A percentile compares a stretch with the other conserved stretches of the same genome.
phyloP scores from a whole-genome alignment of 2,329 filamentous ascomycete genomes.

The Chaetomium sp. region DNA sequence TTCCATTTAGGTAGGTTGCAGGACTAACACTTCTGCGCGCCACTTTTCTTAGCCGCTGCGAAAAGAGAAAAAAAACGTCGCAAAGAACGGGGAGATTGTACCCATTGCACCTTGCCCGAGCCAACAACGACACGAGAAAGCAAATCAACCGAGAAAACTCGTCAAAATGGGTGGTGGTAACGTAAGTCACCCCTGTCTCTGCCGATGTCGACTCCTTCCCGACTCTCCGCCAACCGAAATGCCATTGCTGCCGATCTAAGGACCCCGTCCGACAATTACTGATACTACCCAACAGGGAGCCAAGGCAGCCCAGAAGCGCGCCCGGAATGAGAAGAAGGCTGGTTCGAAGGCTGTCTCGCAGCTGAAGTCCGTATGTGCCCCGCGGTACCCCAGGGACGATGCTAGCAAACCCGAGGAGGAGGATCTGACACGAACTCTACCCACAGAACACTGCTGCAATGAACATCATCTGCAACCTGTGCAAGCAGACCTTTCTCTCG shows the following conservation, averaged over 20 bases:
- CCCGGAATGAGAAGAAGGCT: conserved; percentile 67
- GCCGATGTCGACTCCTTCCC: conserved; percentile 4
- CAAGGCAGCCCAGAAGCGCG: conserved; percentile 64
- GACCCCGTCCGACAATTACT: conserved; percentile 10
- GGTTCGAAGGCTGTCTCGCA: conserved; percentile 65
- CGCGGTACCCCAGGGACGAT: background rate
- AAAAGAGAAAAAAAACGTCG: conserved; percentile 17
- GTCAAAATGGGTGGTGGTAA: conserved; percentile 42
- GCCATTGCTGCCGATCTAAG: conserved; percentile 11
- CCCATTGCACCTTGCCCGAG: conserved; percentile 9
- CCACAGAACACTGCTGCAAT: conserved; percentile 70
- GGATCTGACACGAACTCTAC: conserved; percentile 7
- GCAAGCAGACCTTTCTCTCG: conserved; percentile 78
- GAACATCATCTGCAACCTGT: conserved; percentile 74
- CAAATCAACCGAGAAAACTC: conserved; percentile 15
- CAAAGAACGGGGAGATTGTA: conserved; percentile 2
- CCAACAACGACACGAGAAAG: conserved; percentile 6
- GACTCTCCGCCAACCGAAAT: conserved; percentile 20
- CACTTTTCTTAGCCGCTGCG: conserved; percentile 27
- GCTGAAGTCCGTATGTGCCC: conserved; percentile 63
- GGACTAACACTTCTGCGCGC: conserved; percentile 12
- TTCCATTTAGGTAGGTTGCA: background rate
- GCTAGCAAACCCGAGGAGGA: background rate
- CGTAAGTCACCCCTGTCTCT: conserved; percentile 34
- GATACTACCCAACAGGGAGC: conserved; percentile 39